Base-by-base conservation (phyloP, 345 rosid species). In the Hirschfeldia incana region DNA sequence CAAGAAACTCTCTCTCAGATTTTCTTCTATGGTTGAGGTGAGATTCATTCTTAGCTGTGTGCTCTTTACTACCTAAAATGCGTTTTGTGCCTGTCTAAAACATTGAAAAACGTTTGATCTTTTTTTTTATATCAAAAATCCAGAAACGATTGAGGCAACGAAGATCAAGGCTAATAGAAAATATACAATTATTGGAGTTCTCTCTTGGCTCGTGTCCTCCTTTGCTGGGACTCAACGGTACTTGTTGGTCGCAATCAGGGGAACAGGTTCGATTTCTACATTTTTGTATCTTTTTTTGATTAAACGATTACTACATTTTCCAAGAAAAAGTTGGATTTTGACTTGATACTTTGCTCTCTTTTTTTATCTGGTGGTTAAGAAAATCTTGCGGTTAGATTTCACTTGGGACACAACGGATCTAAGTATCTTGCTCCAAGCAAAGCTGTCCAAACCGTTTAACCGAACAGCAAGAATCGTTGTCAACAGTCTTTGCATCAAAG, bases 401-500 rank as follows among this genome's bases (percentile, higher is more conserved):
- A 93, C 81, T 61, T 95, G 99, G 99, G 98, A 93, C 74, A 83
- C 96, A 12, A 80, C 77, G 33, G 97, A 95, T 65, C 83, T 95
- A 75, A 91, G 96, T 78, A 91, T 95, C 70, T 79, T 95, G 90
- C 77, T 95, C 85, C 89, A 84, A 32, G 97, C 94, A 29, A 95
- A 93, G 87, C 72, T 95, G 79, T 96, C 97, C 60, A 93, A 80
- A 85, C 97, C 97, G 21, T 87, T 93, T 65, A 83, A 84, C 63
- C 93, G 99, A 61, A 90, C 94, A 74, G 99, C 98, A 76, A 79
- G 92, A 77, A 93, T 95, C 70, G 87, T 95, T 72, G 84, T 93
- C 76, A 91, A 95, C 84, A 91, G 96, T 85, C 96, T 95, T 73
- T 92, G 88, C 80, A 87, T 95, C 78, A 93, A 91, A 88, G 99